Conservation (phyloP, 163 green algal species). For the Smithsoniella earleae region DNA sequence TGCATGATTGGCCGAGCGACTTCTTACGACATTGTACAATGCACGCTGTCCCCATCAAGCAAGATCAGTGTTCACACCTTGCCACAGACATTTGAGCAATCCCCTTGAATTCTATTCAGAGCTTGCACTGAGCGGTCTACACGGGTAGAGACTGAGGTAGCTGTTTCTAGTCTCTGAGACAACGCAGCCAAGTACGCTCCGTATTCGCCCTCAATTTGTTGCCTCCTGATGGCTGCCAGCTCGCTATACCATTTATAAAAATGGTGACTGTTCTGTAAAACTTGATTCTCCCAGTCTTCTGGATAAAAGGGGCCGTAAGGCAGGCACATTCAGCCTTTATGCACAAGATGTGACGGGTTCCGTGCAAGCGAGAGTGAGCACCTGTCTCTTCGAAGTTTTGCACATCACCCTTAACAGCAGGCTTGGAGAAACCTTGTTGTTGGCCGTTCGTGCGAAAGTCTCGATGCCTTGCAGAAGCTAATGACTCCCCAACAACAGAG, state of each 20-base stretch:
- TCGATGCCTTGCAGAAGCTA: background rate
- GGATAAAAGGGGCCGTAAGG: background rate
- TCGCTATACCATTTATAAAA: conserved; percentile 85
- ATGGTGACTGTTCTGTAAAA: conserved; percentile 71
- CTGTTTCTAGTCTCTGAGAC: conserved; percentile 49
- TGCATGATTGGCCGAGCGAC: background rate
- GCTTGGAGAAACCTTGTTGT: background rate
- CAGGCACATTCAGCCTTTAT: background rate
- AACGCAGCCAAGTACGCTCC: conserved; percentile 62
- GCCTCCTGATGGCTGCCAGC: conserved; percentile 65
- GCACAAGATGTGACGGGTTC: background rate
- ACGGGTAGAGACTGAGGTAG: conserved; percentile 32
- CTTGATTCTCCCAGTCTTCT: conserved; percentile 41
- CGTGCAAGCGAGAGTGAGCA: no score
- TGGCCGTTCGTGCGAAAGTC: background rate
- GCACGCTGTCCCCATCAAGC: no score
- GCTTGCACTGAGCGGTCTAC: conserved; percentile 32
- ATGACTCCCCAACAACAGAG: conserved; percentile 3
- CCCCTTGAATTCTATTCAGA: conserved; percentile 46
- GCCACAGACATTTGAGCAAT: conserved; percentile 29
- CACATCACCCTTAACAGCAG: no score
- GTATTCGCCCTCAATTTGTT: conserved; percentile 80
- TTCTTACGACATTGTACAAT: no score
- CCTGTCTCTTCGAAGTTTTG: no score
- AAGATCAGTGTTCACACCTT: no score